Evolutionary conservation across 495 filamentous ascomycete species (phyloP).

Genomic region (Neohortaea acidophila): DNA sequence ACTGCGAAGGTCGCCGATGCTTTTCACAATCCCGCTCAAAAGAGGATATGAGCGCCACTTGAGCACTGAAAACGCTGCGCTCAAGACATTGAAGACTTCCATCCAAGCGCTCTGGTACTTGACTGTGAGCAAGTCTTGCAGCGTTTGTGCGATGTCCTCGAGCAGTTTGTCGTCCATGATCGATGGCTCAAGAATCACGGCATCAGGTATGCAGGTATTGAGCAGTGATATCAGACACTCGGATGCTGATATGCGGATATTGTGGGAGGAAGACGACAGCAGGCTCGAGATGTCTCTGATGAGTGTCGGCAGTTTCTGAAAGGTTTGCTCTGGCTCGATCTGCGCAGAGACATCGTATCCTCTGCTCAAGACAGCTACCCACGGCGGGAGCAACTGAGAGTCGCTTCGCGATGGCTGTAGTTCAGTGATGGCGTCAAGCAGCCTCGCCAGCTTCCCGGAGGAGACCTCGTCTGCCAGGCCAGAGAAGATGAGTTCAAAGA

Average conservation of each 20-base stretch:
- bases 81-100: slow-evolving; percentile 82
- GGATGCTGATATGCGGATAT: slow-evolving; percentile 82
- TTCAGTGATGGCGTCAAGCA: slow-evolving; percentile 77
- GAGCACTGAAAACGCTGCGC: slow-evolving; percentile 73
- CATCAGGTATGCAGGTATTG: slow-evolving; percentile 67
- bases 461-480: slow-evolving; percentile 76
- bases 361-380: slow-evolving; percentile 87
- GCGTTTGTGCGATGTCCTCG: slow-evolving; percentile 52
- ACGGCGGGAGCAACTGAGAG: slow-evolving; percentile 80
- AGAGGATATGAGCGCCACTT: slow-evolving; percentile 70
- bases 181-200: slow-evolving; percentile 69
- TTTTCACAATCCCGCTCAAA: slow-evolving; percentile 54
- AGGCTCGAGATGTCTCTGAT: slow-evolving; percentile 64
- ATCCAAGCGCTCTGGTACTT: slow-evolving; percentile 91
- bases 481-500: slow-evolving; percentile 90
- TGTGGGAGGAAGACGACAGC: slow-evolving; percentile 71
- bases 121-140: slow-evolving; percentile 59
- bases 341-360: slow-evolving; percentile 89
- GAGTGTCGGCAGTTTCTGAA: slow-evolving; percentile 67
- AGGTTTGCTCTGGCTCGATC: slow-evolving; percentile 70
- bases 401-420: slow-evolving; percentile 80
- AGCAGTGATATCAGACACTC: slow-evolving; percentile 89
- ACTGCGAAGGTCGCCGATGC: slow-evolving; percentile 70
- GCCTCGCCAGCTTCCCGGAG: slow-evolving; percentile 71
- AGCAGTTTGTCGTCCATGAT: slow-evolving; percentile 68